A percentile compares a stretch with the other conserved stretches of the same genome.
phyloP scores from a whole-genome alignment of 306 rosid genomes.

The Coriaria nepalensis region DNA sequence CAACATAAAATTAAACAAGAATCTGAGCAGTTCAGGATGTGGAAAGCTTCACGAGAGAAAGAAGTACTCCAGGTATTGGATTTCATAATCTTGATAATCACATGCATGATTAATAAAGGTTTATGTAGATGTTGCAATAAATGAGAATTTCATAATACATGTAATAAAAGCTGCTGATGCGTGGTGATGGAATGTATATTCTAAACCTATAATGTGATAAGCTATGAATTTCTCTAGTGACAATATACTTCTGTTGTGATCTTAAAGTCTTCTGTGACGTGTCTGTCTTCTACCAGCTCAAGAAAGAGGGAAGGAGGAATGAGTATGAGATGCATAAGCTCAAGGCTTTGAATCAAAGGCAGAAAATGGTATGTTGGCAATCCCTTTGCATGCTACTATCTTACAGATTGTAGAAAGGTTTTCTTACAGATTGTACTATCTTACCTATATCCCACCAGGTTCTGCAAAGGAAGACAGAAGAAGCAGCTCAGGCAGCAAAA shows the following conservation, averaged over 20 bases:
- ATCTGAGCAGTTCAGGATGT: conserved; percentile 85
- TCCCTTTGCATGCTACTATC: conserved; percentile 8
- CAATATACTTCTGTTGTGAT: background rate
- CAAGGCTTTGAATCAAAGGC: conserved; percentile 85
- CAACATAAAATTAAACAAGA: conserved; percentile 97
- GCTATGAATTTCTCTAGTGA: background rate
- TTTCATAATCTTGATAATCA: too few relatives aligned
- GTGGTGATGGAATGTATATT: background rate
- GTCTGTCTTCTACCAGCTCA: conserved; percentile 53
- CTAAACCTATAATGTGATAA: background rate
- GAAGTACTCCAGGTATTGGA: conserved; percentile 89
- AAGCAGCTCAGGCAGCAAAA: conserved; percentile 84
- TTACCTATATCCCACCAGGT: conserved; percentile 34
- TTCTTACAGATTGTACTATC: conserved; percentile 10
- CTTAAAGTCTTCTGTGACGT: background rate
- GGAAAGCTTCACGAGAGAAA: conserved; percentile 92
- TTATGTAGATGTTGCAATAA: too few relatives aligned
- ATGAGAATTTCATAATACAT: too few relatives aligned
- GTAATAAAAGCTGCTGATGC: background rate
- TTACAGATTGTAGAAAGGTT: background rate
- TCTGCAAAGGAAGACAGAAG: conserved; percentile 94
- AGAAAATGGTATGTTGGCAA: conserved; percentile 61
- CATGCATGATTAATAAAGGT: too few relatives aligned
- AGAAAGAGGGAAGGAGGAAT: conserved; percentile 93
- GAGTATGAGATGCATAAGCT: conserved; percentile 97